Evolutionary conservation across 1,284 basidiomycete genomes (phyloP).

Genomic region (Pseudozyma sp.): DNA sequence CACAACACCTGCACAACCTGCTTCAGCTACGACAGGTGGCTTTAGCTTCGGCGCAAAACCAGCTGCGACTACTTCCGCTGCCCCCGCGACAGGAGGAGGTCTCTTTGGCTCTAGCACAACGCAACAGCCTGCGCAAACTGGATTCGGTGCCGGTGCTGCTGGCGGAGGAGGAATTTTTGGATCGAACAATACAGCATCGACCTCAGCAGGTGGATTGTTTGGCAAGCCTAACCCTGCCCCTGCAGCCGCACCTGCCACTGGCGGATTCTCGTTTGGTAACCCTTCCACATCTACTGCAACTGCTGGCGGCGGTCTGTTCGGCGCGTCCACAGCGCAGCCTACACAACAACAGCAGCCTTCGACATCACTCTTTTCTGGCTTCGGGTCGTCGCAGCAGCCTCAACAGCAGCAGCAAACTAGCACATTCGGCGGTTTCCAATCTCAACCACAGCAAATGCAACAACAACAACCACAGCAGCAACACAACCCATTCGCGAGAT

Average conservation of each 20-base stretch:
- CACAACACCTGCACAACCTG: conserved; percentile 13
- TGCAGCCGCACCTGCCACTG: conserved; percentile 13
- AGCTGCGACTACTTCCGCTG: conserved; percentile 17
- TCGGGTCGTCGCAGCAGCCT: conserved; percentile 4
- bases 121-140: conserved; percentile 16
- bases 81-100: conserved; percentile 26
- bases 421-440: conserved; percentile 48
- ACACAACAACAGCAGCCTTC: conserved; percentile 15
- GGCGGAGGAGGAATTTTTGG: conserved; percentile 42
- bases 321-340: conserved; percentile 14
- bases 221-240: conserved; percentile 15
- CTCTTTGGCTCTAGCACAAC: conserved; percentile 37
- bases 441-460: conserved; percentile 2
- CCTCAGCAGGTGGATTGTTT: conserved; percentile 39
- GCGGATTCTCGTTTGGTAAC: conserved; percentile 49
- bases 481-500: conserved; percentile 48
- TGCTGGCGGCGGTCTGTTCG: conserved; percentile 12
- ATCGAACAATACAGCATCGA: conserved; percentile 15
- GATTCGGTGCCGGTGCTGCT: conserved; percentile 18
- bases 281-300: conserved; percentile 2
- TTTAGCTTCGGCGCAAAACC: conserved; percentile 53
- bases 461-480: conserved; percentile 17
- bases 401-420: conserved; percentile 21
- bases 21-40: conserved; percentile 30
- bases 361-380: conserved; percentile 1